Evolutionary conservation across 2,329 filamentous ascomycete species (phyloP).

Genomic region (Lecanoromycetidae sp.): DNA sequence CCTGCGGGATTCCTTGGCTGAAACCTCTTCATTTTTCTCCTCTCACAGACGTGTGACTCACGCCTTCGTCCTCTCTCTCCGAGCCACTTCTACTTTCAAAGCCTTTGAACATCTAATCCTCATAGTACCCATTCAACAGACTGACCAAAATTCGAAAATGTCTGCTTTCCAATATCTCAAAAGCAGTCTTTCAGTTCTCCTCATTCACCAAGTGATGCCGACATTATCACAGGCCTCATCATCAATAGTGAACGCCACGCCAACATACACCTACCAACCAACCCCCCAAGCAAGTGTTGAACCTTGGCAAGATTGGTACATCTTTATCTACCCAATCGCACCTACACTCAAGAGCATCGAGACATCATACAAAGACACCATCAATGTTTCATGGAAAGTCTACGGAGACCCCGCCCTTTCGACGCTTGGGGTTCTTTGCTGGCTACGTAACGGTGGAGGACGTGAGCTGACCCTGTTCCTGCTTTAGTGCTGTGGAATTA

Average conservation of each 20-base stretch:
- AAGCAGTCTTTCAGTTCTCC: too few relatives aligned
- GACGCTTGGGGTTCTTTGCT: background rate
- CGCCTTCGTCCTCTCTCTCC: too few relatives aligned
- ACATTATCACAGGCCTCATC: background rate
- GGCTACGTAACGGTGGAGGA: background rate
- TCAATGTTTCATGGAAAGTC: background rate
- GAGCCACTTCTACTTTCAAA: too few relatives aligned
- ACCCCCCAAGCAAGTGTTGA: background rate
- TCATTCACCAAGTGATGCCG: too few relatives aligned
- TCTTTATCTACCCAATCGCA: background rate
- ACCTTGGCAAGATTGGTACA: background rate
- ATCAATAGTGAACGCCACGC: background rate
- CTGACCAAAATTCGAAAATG: too few relatives aligned
- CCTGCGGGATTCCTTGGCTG: too few relatives aligned
- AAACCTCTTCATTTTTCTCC: too few relatives aligned
- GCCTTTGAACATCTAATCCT: too few relatives aligned
- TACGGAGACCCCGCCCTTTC: background rate
- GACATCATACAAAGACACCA: constrained; percentile 5
- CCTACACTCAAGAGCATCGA: background rate
- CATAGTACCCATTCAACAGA: too few relatives aligned
- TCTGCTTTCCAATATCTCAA: too few relatives aligned
- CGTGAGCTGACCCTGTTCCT: background rate
- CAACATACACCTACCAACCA: background rate
- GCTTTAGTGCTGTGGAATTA: background rate
- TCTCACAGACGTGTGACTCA: too few relatives aligned